phyloP scores from a whole-genome alignment of 192 early-diverging fungal species.

The Podila minutissima region DNA sequence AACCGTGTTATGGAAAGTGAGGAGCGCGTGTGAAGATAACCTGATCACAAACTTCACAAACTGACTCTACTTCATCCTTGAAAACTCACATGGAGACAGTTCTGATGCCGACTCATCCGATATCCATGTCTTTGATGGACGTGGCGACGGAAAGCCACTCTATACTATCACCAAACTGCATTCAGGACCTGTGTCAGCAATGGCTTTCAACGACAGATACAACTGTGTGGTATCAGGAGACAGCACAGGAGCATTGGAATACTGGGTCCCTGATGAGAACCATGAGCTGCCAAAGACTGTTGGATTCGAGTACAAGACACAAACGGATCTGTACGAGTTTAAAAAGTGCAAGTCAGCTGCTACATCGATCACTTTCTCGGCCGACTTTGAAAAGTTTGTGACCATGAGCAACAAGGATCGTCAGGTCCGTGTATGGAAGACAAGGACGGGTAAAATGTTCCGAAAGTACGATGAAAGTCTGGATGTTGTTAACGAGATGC shows the following conservation, averaged over 20 bases:
- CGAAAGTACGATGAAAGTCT: conserved; percentile 94
- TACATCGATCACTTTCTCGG: conserved; percentile 83
- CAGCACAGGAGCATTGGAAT: conserved; percentile 91
- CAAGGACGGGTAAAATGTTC: conserved; percentile 84
- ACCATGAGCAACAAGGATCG: conserved; percentile 87
- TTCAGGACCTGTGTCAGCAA: conserved; percentile 75
- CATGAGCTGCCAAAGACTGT: conserved; percentile 69
- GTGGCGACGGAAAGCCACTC: conserved; percentile 69
- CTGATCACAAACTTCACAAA: not conserved
- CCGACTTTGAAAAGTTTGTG: conserved; percentile 85
- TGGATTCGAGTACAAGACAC: conserved; percentile 86
- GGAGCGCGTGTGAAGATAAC: too few relatives aligned
- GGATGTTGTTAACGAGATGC: conserved; percentile 85
- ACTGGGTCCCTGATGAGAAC: conserved; percentile 84
- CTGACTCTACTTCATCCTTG: not conserved
- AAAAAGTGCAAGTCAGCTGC: conserved; percentile 89
- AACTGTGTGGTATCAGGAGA: conserved; percentile 89
- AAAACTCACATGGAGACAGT: conserved; percentile 36
- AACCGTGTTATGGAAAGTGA: not conserved
- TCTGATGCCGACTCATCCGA: conserved; percentile 76
- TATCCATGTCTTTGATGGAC: conserved; percentile 89
- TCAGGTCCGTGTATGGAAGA: conserved; percentile 86
- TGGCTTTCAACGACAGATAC: conserved; percentile 83
- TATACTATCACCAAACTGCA: conserved; percentile 75
- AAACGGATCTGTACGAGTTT: conserved; percentile 97